phyloP scores from a whole-genome alignment of 2,329 filamentous ascomycete genomes.

The Colletotrichum neosansevieriae region DNA sequence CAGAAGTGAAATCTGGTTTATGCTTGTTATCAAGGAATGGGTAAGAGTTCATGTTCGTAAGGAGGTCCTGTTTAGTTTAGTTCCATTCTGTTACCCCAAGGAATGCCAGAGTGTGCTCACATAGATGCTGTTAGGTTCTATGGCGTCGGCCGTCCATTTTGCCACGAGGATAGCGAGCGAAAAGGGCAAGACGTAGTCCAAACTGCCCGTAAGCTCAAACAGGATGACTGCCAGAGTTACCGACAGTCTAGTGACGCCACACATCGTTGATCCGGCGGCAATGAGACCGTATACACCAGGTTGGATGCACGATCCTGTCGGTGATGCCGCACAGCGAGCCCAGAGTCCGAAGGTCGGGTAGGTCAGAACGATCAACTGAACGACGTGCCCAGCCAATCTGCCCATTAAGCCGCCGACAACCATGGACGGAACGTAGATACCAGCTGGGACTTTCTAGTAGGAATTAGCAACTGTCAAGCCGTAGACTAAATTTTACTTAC shows the following conservation, averaged over 20 bases:
- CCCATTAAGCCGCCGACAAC: slow-evolving; percentile 95
- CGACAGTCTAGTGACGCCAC: slow-evolving; percentile 91
- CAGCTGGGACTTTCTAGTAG: slow-evolving; percentile 85
- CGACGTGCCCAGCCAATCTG: slow-evolving; percentile 85
- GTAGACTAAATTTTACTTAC: slow-evolving; percentile 54
- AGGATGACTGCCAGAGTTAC: slow-evolving; percentile 95
- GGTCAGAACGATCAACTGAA: slow-evolving; percentile 83
- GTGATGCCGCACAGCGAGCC: slow-evolving; percentile 76
- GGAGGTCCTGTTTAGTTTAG: slow-evolving; percentile 72
- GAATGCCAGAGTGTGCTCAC: slow-evolving; percentile 56
- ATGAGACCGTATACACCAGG: slow-evolving; percentile 97
- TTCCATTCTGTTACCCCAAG: slow-evolving; percentile 38
- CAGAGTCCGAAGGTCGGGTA: slow-evolving; percentile 81
- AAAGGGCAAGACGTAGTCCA: slow-evolving; percentile 96
- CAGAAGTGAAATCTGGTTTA: slow-evolving; percentile 89
- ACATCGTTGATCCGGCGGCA: slow-evolving; percentile 97
- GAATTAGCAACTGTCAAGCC: slow-evolving; percentile 22
- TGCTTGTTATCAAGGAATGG: slow-evolving; percentile 98
- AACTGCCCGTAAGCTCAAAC: slow-evolving; percentile 93
- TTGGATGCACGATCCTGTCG: slow-evolving; percentile 87
- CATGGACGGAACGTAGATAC: slow-evolving; percentile 99
- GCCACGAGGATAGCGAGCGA: slow-evolving; percentile 91
- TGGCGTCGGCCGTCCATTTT: slow-evolving; percentile 98
- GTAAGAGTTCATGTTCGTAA: slow-evolving; percentile 97
- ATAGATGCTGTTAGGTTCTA: slow-evolving; percentile 95